Base-by-base conservation (phyloP, 192 early-diverging fungal species). In the Gamsiella multidivaricata region DNA sequence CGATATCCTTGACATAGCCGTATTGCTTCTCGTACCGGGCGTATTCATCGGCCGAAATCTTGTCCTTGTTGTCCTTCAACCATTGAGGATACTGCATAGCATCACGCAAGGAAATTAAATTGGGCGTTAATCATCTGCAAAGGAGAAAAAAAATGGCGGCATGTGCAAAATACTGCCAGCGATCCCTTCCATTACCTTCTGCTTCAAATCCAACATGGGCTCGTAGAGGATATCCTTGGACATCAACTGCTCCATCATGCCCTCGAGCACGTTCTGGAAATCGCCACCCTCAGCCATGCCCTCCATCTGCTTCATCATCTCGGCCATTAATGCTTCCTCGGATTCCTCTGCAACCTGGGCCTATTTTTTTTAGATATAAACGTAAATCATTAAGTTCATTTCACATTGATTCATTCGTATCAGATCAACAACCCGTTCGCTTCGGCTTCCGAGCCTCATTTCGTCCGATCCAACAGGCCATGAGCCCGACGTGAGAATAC, bases 151-250 rank as follows among this genome's bases (percentile, higher is more conserved):
- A 23, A 17, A 23, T 41, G 26, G 61, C 0, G n/a, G n/a, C n/a
- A n/a, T n/a, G n/a, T n/a, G n/a, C n/a, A n/a, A n/a, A n/a, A n/a
- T n/a, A n/a, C n/a, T n/a, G n/a, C n/a, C n/a, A n/a, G n/a, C n/a
- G n/a, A n/a, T n/a, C n/a, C n/a, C n/a, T 6, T 46, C 28, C 58
- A 54, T 49, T 85, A 93, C 93, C 85, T 91, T 93, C 15, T 61
- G 75, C 23, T 88, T 87, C 52, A 99, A 81, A 43, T 99, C 96
- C 82, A 92, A 94, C 85, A 99, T 94, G 11, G 97, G 96, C 80
- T 98, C 97, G 82, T 96, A 94, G 46, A 99, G 82, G 25, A 98
- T 83, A 31, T 98, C 96, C 68, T 95, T 96, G 42, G 91, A 91
- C 90, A 97, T 94, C 34, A 99, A 81, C 80, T 97, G 89, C 43